Evolutionary conservation across 148 eudicot genomes (phyloP).

Genomic region (Mesembryanthemum crystallinum): DNA sequence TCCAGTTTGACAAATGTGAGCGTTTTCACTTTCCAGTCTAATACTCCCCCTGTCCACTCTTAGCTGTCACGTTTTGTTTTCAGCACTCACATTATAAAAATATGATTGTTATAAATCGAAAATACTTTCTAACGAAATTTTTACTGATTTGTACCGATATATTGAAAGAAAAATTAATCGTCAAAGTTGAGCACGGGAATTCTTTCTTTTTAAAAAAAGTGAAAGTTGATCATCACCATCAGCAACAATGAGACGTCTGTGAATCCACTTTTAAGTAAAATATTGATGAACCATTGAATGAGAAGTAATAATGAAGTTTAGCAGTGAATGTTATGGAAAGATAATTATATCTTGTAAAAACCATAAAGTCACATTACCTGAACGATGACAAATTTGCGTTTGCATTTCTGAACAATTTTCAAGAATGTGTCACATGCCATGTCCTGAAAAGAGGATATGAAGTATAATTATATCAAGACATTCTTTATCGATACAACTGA

Average conservation of each 20-base stretch:
- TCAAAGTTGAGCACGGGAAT: too few relatives aligned
- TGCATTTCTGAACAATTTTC: conserved; percentile 99
- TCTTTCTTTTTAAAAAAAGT: too few relatives aligned
- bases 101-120: too few relatives aligned
- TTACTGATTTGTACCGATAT: too few relatives aligned
- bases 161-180: too few relatives aligned
- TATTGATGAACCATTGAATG: neutral
- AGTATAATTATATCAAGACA: neutral
- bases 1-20: neutral
- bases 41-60: too few relatives aligned
- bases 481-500: neutral
- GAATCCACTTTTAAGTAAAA: neutral
- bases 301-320: neutral
- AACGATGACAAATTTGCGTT: conserved; percentile 84
- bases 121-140: too few relatives aligned
- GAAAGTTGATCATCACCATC: neutral
- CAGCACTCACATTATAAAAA: too few relatives aligned
- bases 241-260: conserved; percentile 1
- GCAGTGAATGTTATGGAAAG: neutral
- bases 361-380: conserved; percentile 49
- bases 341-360: neutral
- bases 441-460: conserved; percentile 50
- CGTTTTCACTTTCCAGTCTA: neutral
- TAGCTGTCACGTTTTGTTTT: too few relatives aligned
- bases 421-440: conserved; percentile 99